A percentile compares a stretch with the other conserved stretches of the same genome.
phyloP scores from a whole-genome alignment of 768 basidiomycete species.

The Amylocystis lapponica region DNA sequence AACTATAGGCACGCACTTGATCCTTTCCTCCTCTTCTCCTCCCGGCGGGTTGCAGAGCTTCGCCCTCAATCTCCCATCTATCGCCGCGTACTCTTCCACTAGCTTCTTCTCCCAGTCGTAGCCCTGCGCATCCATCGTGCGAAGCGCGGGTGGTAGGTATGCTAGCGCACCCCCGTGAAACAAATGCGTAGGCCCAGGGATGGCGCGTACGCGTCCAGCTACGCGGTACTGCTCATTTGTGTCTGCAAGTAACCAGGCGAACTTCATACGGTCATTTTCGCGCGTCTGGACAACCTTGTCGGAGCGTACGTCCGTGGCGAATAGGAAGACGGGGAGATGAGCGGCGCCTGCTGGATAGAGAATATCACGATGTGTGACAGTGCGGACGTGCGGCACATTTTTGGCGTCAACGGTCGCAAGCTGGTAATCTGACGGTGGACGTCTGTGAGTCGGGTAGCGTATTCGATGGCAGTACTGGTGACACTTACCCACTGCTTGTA shows the following conservation, averaged over 20 bases:
- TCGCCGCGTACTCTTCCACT: conserved; percentile 47
- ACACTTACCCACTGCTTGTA: conserved; percentile 13
- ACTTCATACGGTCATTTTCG: conserved; percentile 44
- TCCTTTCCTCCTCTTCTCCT: conserved; percentile 65
- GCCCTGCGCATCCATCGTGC: conserved; percentile 12
- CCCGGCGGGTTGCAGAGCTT: conserved; percentile 67
- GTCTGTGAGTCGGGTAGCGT: too few species aligned
- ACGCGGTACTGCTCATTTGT: conserved; percentile 73
- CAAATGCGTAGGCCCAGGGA: conserved; percentile 27
- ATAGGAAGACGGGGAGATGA: conserved; percentile 53
- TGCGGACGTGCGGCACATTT: conserved; percentile 54
- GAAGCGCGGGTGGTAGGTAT: conserved; percentile 7
- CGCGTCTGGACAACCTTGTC: conserved; percentile 62
- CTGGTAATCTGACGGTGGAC: conserved; percentile 43
- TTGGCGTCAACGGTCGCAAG: conserved; percentile 47
- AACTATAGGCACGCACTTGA: conserved; percentile 44
- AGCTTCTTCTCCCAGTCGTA: conserved; percentile 69
- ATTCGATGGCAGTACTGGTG: background rate
- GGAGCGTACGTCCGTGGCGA: conserved; percentile 68
- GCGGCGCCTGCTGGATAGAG: conserved; percentile 39
- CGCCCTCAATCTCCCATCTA: conserved; percentile 63
- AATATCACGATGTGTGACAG: conserved; percentile 57
- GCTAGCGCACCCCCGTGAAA: conserved; percentile 9
- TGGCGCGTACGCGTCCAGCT: conserved; percentile 45
- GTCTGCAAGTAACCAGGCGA: conserved; percentile 70